These are phyloP conservation scores for Lecanicillium sp. DNA, from an alignment of 2,329 filamentous ascomycete genomes.

Conservation along the genomic window DNA sequence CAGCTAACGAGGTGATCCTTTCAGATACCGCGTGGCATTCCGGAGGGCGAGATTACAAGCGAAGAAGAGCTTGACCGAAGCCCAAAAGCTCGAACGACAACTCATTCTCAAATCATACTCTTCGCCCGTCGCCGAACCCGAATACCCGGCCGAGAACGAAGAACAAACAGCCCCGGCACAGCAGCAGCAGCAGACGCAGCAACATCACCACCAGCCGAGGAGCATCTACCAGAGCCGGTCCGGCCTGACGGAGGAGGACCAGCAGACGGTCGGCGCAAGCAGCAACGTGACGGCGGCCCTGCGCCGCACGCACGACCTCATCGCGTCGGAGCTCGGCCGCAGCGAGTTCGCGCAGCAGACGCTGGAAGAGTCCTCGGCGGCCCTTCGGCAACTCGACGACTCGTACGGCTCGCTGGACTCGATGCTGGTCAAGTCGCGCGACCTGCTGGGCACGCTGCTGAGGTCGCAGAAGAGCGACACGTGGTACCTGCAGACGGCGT, in stretches of 20 bases:
- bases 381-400: constrained; percentile 73
- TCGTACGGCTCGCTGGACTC: constrained; percentile 75
- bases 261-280: constrained; percentile 68
- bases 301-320: constrained; percentile 77
- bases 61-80: constrained; percentile 65
- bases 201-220: constrained; percentile 25
- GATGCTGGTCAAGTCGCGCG: constrained; percentile 67
- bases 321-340: constrained; percentile 76
- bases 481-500: constrained; percentile 90
- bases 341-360: constrained; percentile 89
- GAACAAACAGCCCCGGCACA: constrained; percentile 22
- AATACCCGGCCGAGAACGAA: constrained; percentile 24
- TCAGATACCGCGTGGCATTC: constrained; percentile 59
- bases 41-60: constrained; percentile 76
- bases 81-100: constrained; percentile 70
- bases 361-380: constrained; percentile 74
- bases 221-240: constrained; percentile 27
- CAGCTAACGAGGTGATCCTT: constrained; percentile 14
- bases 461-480: constrained; percentile 92
- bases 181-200: constrained; percentile 15
- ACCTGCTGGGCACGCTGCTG: constrained; percentile 71
- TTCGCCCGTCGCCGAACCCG: constrained; percentile 32
- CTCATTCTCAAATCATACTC: constrained; percentile 63
- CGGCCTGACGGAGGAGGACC: constrained; percentile 56
- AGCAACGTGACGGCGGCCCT: constrained; percentile 80